Conservation (phyloP, 1,284 basidiomycete species). For the Rhodofomes roseus region DNA sequence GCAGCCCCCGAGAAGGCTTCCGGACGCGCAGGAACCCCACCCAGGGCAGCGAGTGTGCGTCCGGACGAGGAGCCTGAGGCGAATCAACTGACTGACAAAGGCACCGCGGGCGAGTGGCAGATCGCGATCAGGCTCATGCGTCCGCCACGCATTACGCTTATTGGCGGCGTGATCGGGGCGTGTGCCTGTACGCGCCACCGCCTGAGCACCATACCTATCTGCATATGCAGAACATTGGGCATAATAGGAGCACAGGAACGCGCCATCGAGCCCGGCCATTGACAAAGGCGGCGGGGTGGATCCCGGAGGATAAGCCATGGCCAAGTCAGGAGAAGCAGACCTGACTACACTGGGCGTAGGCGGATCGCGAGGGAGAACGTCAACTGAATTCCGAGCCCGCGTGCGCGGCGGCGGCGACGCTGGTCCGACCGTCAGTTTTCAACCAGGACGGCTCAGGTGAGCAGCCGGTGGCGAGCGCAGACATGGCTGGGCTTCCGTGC, state of each 20-base stretch:
- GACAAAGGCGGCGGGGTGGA: neutral
- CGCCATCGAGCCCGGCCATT: neutral
- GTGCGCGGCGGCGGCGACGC: neutral
- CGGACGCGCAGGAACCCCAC: neutral
- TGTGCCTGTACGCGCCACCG: neutral
- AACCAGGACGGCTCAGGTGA: neutral
- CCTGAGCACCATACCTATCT: neutral
- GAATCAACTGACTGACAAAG: neutral
- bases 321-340: neutral
- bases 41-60: neutral
- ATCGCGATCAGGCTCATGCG: neutral
- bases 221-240: neutral
- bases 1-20: neutral
- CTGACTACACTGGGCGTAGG: neutral
- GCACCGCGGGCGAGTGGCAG: neutral
- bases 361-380: neutral
- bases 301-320: neutral
- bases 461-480: neutral
- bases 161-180: neutral
- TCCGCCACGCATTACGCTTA: neutral
- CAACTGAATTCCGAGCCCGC: neutral
- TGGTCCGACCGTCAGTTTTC: neutral
- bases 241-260: neutral
- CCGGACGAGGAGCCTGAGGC: too few species aligned
- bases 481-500: neutral